phyloP scores from a whole-genome alignment of 257 asterid species.

The Scutellaria galericulata region DNA sequence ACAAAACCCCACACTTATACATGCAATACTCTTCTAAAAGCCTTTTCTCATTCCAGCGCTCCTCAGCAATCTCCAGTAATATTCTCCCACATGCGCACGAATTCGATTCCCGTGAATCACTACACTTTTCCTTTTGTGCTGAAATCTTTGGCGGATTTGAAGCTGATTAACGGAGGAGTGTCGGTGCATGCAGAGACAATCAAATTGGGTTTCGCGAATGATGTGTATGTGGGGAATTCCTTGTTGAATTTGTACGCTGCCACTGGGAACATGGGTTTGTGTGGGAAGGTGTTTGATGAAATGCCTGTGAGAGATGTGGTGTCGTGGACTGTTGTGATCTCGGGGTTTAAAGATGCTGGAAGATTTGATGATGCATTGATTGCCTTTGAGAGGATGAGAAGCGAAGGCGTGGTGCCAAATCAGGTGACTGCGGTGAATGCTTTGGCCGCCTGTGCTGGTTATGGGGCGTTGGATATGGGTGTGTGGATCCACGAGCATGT shows the following conservation, averaged over 20 bases:
- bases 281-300: slow-evolving; percentile 70
- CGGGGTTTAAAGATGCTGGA: slow-evolving; percentile 60
- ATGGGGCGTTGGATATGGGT: slow-evolving; percentile 60
- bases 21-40: slow-evolving; percentile 67
- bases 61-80: slow-evolving; percentile 42
- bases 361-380: slow-evolving; percentile 57
- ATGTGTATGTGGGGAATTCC: slow-evolving; percentile 71
- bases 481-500: slow-evolving; percentile 60
- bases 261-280: slow-evolving; percentile 49
- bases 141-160: slow-evolving; percentile 63
- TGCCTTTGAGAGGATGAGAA: slow-evolving; percentile 59
- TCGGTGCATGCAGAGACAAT: slow-evolving; percentile 55
- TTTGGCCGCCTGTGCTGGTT: slow-evolving; percentile 67
- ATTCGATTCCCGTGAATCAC: slow-evolving; percentile 43
- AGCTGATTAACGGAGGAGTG: slow-evolving; percentile 45
- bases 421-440: slow-evolving; percentile 76
- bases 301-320: slow-evolving; percentile 76
- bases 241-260: slow-evolving; percentile 61
- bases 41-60: slow-evolving; percentile 56
- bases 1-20: slow-evolving; percentile 57
- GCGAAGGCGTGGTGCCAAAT: slow-evolving; percentile 61
- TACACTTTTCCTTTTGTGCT: slow-evolving; percentile 68
- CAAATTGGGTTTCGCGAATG: slow-evolving; percentile 49
- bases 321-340: slow-evolving; percentile 72
- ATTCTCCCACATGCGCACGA: slow-evolving; percentile 58